Evolutionary conservation across 176 grass and related monocot genomes (phyloP), one percentile per base, ranked within the genome.

Genomic region (Aegilops bicornis): DNA sequence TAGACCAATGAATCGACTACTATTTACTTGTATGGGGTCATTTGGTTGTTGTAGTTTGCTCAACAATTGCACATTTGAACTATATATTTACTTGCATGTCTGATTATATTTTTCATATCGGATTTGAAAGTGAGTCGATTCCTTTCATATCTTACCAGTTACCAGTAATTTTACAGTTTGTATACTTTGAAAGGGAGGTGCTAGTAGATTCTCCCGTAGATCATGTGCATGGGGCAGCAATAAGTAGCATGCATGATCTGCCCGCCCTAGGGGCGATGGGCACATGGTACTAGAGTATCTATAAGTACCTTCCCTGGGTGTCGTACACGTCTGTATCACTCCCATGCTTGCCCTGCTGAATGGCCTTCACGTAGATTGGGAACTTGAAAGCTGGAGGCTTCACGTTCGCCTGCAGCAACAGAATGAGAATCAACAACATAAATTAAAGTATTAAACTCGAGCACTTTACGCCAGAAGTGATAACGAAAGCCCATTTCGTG

Each of bases 271-370:
- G 4, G 59, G 10, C 4, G 23, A 48, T 72, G 36, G 13, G 22
- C 59, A n/a, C 19, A 61, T 61, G 43, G 43, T 13, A 45, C 10
- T 45, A 7, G 14, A 30, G 8, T 42, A 8, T 13, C 3, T 47
- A 45, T 43, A 50, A 58, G 59, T 92, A 92, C 94, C 91, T 97
- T 77, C 94, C 94, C 16, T 90, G 22, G 16, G 22, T 22, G n/a
- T 97, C 91, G 31, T 97, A 97, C 4, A 88, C 79, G 16, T 90
- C 92, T 19, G 91, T 90, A 32, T 97, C 89, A 61, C 94, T 97
- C 63, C 94, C 91, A 48, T 97, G 94, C 69, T 92, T 94, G 30
- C 89, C 94, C 36, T 85, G 90, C 30, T 97, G 79, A 24, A 97
- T 97, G 86, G 92, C 87, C 47, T 87, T 86, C 12, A 97, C 69